A percentile compares a stretch with the other conserved stretches of the same genome.
Evolutionary conservation across 1,284 basidiomycete genomes (phyloP).

Genomic region (Rhodotorula sp.): DNA sequence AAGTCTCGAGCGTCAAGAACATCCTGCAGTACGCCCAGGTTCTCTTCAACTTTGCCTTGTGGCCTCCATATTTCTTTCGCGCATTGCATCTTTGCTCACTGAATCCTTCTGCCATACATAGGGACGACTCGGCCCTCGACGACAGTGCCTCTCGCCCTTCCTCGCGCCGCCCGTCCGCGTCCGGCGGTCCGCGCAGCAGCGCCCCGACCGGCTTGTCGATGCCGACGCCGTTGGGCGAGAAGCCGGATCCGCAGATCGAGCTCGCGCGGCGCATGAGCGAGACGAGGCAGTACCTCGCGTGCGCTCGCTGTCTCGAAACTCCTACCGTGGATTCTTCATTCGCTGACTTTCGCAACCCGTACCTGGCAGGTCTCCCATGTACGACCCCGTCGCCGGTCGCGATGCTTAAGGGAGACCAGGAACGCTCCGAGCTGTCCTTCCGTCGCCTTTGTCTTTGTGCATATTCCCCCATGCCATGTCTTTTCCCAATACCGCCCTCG

Average conservation of each 20-base stretch:
- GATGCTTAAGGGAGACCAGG: not conserved
- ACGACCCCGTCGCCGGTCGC: not conserved
- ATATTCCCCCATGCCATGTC: too few species aligned
- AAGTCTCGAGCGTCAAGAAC: slow-evolving; percentile 29
- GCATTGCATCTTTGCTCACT: not conserved
- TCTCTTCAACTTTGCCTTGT: too few species aligned
- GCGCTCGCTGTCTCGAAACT: too few species aligned
- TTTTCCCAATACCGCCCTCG: too few species aligned
- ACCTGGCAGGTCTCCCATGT: not conserved
- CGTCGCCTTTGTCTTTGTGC: too few species aligned
- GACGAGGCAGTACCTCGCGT: slow-evolving; percentile 14
- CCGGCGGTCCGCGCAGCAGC: not conserved
- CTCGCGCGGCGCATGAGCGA: not conserved
- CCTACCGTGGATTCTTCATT: too few species aligned
- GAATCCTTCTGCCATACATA: not conserved
- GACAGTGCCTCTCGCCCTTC: not conserved
- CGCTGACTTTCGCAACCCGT: too few species aligned
- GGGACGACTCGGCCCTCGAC: not conserved
- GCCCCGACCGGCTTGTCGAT: not conserved
- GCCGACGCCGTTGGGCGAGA: not conserved
- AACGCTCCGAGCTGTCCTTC: too few species aligned
- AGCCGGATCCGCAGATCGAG: not conserved
- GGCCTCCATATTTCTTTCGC: not conserved
- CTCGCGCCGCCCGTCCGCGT: not conserved
- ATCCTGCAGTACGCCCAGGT: slow-evolving; percentile 15